These are phyloP conservation scores for Oropetium thomaeum DNA, from an alignment of 176 grass and related monocot species.

Conservation along the genomic window DNA sequence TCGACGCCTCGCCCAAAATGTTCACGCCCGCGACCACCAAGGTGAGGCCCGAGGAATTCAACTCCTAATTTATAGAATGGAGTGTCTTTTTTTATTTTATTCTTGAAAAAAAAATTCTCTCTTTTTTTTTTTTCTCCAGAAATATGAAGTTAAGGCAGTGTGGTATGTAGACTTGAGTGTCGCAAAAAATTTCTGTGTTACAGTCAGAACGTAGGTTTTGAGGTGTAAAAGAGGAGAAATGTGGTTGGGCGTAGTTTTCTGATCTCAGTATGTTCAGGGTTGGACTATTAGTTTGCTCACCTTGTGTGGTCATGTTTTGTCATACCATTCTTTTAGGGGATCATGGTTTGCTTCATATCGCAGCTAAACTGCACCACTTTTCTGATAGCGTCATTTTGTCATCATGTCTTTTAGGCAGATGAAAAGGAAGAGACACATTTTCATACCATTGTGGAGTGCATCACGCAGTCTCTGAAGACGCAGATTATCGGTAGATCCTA, in stretches of 20 bases:
- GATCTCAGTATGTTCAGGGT: not conserved
- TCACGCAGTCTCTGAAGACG: conserved; percentile 59
- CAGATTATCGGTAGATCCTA: conserved; percentile 85
- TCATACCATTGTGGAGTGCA: conserved; percentile 62
- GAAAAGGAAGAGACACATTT: conserved; percentile 72
- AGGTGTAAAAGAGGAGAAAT: not conserved
- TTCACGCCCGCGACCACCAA: conserved; percentile 47
- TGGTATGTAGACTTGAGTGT: not conserved
- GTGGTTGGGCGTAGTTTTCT: not conserved
- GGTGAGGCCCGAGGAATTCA: conserved; percentile 30
- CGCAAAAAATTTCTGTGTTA: not conserved
- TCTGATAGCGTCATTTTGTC: conserved; percentile 10
- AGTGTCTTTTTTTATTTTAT: no score
- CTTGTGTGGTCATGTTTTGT: not conserved
- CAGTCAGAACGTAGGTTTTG: not conserved
- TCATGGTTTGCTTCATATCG: not conserved
- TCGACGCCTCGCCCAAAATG: conserved; percentile 97
- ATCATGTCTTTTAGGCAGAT: conserved; percentile 35
- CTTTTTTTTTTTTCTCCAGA: no score
- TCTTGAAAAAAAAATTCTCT: no score
- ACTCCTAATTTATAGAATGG: not conserved
- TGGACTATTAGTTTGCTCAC: not conserved
- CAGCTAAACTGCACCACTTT: no score
- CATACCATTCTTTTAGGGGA: not conserved
- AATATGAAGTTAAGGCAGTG: no score